Percentiles rank a stretch among this genome's conserved stretches.
Evolutionary conservation across 306 rosid genomes (phyloP).

Genomic region (Cucurbita maxima): DNA sequence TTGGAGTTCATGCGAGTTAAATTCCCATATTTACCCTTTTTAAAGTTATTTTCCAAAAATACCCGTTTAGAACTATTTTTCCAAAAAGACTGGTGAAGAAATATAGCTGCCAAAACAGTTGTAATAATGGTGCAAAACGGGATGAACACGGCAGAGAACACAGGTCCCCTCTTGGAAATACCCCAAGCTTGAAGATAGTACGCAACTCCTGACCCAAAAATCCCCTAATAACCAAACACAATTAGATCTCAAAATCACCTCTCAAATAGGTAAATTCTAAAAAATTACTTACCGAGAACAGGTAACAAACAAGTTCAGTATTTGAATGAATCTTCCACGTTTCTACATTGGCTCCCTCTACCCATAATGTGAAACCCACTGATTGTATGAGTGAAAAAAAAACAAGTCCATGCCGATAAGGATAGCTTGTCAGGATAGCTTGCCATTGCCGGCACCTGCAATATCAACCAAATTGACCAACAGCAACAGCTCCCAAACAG

Average conservation of each 20-base stretch:
- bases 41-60: no score
- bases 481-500: conserved; percentile 11
- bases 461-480: conserved; percentile 12
- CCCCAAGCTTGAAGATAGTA: conserved; percentile 44
- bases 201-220: conserved; percentile 28
- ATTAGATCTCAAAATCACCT: not conserved
- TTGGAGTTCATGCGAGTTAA: no score
- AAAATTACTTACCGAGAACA: conserved; percentile 1
- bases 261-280: not conserved
- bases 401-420: conserved; percentile 50
- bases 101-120: conserved; percentile 27
- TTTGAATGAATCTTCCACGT: conserved; percentile 30
- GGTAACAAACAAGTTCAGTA: conserved; percentile 10
- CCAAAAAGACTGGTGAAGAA: conserved; percentile 12
- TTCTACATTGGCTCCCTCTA: conserved; percentile 14
- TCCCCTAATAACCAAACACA: conserved; percentile 20
- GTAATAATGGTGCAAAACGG: conserved; percentile 31
- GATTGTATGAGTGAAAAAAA: conserved; percentile 28
- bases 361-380: conserved; percentile 6
- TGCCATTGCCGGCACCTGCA: conserved; percentile 30
- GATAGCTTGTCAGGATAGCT: conserved; percentile 36
- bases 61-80: no score
- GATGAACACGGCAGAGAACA: conserved; percentile 33
- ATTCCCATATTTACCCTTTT: no score
- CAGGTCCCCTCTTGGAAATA: conserved; percentile 33